phyloP scores from a whole-genome alignment of 2,329 filamentous ascomycete species.

The Ambrosiella xylebori region DNA sequence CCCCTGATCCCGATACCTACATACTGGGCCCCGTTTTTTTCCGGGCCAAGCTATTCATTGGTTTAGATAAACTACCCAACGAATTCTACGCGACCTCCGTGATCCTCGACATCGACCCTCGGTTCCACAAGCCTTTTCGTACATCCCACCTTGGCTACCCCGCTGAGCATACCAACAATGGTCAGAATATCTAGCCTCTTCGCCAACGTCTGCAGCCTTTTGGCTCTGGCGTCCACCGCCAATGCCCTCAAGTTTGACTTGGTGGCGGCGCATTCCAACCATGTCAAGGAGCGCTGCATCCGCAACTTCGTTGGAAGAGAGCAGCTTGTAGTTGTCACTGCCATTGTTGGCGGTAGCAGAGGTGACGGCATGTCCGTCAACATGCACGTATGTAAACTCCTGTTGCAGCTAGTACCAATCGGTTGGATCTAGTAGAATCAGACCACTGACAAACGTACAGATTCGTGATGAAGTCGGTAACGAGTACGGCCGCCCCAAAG shows the following conservation, averaged over 20 bases:
- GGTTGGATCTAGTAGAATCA: not conserved
- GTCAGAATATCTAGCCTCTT: slow-evolving; percentile 23
- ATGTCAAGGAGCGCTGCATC: slow-evolving; percentile 72
- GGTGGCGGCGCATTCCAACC: slow-evolving; percentile 39
- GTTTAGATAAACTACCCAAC: too few relatives aligned
- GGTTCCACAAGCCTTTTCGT: too few relatives aligned
- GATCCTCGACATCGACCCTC: too few relatives aligned
- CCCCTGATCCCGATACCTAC: not conserved
- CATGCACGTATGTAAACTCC: slow-evolving; percentile 54
- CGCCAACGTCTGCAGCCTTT: slow-evolving; percentile 40
- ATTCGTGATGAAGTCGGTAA: slow-evolving; percentile 92
- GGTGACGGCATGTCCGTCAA: slow-evolving; percentile 89
- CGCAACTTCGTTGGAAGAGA: slow-evolving; percentile 88
- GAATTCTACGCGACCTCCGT: too few relatives aligned
- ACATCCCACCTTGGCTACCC: too few relatives aligned
- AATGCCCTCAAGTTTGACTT: slow-evolving; percentile 89
- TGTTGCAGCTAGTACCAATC: not conserved
- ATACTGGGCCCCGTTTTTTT: not conserved
- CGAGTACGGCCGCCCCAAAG: slow-evolving; percentile 82
- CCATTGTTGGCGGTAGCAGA: slow-evolving; percentile 66
- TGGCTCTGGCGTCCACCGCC: slow-evolving; percentile 36
- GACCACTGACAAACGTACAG: slow-evolving; percentile 28
- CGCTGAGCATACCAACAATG: not conserved
- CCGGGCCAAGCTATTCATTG: too few relatives aligned
- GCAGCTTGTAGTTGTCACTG: slow-evolving; percentile 88